These are phyloP conservation scores for Huntiella abstrusa DNA, from an alignment of 2,329 filamentous ascomycete genomes.

Conservation along the genomic window DNA sequence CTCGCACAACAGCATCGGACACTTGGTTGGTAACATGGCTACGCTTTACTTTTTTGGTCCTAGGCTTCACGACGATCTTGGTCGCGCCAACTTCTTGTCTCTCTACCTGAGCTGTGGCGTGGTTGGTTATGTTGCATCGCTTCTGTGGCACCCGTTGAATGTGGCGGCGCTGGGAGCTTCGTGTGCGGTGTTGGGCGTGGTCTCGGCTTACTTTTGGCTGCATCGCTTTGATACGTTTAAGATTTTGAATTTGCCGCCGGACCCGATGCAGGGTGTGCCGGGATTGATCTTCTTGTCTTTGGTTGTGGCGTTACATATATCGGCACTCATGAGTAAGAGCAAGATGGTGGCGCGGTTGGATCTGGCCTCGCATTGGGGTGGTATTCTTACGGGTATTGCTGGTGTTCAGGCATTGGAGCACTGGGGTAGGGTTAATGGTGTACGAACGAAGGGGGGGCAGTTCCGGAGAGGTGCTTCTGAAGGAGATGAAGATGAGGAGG, in stretches of 20 bases:
- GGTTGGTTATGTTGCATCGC: constrained; percentile 37
- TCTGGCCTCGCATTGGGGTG: constrained; percentile 32
- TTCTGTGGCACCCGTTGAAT: constrained; percentile 30
- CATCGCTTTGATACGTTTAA: constrained; percentile 37
- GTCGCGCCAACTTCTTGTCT: constrained; percentile 49
- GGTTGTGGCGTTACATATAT: constrained; percentile 30
- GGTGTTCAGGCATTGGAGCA: constrained; percentile 21
- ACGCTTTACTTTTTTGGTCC: constrained; percentile 48
- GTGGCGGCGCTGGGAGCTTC: constrained; percentile 46
- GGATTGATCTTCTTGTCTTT: constrained; percentile 35
- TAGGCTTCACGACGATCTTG: constrained; percentile 50
- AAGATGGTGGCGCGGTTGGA: constrained; percentile 31
- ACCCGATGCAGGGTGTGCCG: constrained; percentile 31
- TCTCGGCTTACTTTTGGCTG: constrained; percentile 42
- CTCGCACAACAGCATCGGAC: constrained; percentile 44
- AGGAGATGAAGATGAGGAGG: constrained; percentile 1
- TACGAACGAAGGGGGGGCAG: constrained; percentile 7
- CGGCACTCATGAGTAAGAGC: constrained; percentile 25
- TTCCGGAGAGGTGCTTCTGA: constrained; percentile 3
- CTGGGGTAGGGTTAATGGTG: constrained; percentile 7
- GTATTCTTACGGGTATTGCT: constrained; percentile 28
- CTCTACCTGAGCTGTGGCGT: constrained; percentile 42
- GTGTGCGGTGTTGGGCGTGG: constrained; percentile 41
- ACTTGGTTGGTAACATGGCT: constrained; percentile 46
- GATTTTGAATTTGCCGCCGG: constrained; percentile 37